Conservation (phyloP, 1,284 basidiomycete species). For the Ustilago tritici region DNA sequence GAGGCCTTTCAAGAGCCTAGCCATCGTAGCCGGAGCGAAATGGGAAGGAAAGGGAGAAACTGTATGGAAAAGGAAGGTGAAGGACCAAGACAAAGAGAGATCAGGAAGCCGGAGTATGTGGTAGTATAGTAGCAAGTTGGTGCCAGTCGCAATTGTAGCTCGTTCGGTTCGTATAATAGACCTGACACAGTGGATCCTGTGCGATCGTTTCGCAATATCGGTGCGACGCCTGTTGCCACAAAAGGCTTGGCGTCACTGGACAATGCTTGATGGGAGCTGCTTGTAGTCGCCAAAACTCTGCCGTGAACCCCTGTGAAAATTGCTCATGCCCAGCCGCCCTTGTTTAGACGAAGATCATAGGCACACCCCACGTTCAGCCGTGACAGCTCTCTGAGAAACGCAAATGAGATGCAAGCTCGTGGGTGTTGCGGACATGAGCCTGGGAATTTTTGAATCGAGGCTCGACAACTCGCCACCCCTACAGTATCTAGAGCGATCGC, state of each 20-base stretch:
- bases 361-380: slow-evolving; percentile 7
- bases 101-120: neutral
- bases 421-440: neutral
- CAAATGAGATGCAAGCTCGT: neutral
- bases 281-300: too few relatives aligned
- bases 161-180: too few relatives aligned
- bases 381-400: neutral
- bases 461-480: neutral
- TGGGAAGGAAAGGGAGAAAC: neutral
- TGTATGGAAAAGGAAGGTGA: neutral
- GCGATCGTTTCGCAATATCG: too few relatives aligned
- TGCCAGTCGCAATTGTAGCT: neutral
- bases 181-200: too few relatives aligned
- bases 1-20: neutral
- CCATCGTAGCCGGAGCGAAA: slow-evolving; percentile 15
- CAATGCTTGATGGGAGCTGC: too few relatives aligned
- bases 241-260: too few relatives aligned
- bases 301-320: neutral
- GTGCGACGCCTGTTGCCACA: too few relatives aligned
- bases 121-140: neutral
- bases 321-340: neutral
- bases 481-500: neutral
- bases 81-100: neutral
- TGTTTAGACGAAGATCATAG: neutral
- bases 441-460: slow-evolving; percentile 1